Evolutionary conservation across 140 eudicot species (phyloP).

Genomic region (Artemisia princeps): DNA sequence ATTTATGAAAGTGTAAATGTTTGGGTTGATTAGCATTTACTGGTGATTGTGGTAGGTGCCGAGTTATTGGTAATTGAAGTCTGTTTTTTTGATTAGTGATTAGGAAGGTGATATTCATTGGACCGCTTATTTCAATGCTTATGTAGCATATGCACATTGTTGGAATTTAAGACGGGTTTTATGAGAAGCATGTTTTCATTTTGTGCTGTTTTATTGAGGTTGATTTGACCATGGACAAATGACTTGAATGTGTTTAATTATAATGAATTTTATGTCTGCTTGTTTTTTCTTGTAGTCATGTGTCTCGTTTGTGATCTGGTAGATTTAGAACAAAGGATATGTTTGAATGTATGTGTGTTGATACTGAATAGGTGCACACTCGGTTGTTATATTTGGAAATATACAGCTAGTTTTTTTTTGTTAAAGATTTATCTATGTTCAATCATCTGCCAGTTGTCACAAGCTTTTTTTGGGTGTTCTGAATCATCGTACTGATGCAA

Average conservation of each 20-base stretch:
- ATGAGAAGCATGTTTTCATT: conserved; percentile 9
- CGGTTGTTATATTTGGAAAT: neutral
- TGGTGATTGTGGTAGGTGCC: conserved; percentile 25
- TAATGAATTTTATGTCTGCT: too few species aligned
- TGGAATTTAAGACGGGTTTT: conserved; percentile 11
- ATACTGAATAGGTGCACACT: conserved; percentile 5
- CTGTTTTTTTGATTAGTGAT: conserved; percentile 1
- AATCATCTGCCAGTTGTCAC: conserved; percentile 1
- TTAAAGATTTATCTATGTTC: conserved; percentile 8
- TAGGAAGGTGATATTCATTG: conserved; percentile 6
- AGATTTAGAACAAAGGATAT: too few species aligned
- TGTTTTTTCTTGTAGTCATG: too few species aligned
- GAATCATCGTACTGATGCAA: conserved; percentile 8
- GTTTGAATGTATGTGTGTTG: too few species aligned
- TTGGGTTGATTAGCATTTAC: too few species aligned
- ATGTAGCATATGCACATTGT: conserved; percentile 12
- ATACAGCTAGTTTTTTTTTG: neutral
- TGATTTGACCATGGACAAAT: neutral
- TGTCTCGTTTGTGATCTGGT: too few species aligned
- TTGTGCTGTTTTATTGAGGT: conserved; percentile 11
- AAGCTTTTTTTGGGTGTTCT: conserved; percentile 3
- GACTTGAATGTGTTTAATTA: conserved; percentile 2
- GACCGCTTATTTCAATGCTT: conserved; percentile 6
- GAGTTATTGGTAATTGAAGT: conserved; percentile 13
- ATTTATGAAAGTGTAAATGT: too few species aligned